phyloP scores from a whole-genome alignment of 169 alveolate genomes.

The Plasmodium ovale region DNA sequence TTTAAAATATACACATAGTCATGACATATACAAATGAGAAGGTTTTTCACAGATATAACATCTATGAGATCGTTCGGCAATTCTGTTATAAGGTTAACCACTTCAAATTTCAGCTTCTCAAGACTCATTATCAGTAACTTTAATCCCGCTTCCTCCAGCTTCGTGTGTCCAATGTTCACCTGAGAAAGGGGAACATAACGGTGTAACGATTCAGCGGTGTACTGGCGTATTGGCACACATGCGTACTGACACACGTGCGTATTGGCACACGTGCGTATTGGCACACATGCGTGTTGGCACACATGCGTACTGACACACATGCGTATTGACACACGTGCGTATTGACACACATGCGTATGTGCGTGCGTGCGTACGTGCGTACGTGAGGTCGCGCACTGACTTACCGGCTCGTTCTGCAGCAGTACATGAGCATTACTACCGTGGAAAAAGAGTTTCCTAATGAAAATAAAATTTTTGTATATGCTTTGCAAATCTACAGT shows the following conservation, averaged over 20 bases:
- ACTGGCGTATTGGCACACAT: background rate
- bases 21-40: constrained; percentile 36
- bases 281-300: background rate
- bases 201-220: background rate
- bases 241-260: background rate
- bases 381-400: background rate
- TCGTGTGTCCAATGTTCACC: constrained; percentile 46
- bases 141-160: constrained; percentile 18
- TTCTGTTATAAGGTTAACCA: constrained; percentile 2
- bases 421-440: constrained; percentile 5
- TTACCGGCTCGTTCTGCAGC: constrained; percentile 43
- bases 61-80: constrained; percentile 29
- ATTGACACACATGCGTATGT: background rate
- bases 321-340: background rate
- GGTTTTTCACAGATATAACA: background rate
- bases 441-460: constrained; percentile 42
- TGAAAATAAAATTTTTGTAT: constrained; percentile 28
- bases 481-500: background rate
- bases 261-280: no score
- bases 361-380: background rate
- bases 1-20: constrained; percentile 39
- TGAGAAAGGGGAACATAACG: background rate
- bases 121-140: constrained; percentile 14
- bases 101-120: constrained; percentile 29
- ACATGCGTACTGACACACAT: constrained; percentile 17